Percentiles rank a stretch among this genome's conserved stretches.
Evolutionary conservation across 2,329 filamentous ascomycete genomes (phyloP).

Genomic region (Aspergillus versicolor): DNA sequence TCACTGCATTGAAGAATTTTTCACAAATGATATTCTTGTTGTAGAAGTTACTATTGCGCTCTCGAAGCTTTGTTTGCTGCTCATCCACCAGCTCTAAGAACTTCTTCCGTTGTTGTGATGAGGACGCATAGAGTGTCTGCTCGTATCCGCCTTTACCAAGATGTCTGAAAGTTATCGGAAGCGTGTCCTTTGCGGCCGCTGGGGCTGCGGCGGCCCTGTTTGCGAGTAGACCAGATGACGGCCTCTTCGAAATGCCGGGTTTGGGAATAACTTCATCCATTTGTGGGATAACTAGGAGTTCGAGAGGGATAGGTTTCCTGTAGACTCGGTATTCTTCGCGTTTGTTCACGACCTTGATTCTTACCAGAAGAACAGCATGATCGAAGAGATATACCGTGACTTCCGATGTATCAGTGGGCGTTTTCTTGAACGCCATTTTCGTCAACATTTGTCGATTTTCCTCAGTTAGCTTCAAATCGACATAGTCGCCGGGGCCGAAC

Average conservation of each 20-base stretch:
- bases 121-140: slow-evolving; percentile 81
- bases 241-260: slow-evolving; percentile 75
- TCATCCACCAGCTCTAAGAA: slow-evolving; percentile 95
- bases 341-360: slow-evolving; percentile 89
- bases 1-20: slow-evolving; percentile 84
- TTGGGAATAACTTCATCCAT: slow-evolving; percentile 95
- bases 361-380: slow-evolving; percentile 87
- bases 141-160: slow-evolving; percentile 95
- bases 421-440: slow-evolving; percentile 92
- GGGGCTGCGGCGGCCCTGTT: slow-evolving; percentile 53
- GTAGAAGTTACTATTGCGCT: slow-evolving; percentile 68
- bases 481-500: slow-evolving; percentile 84
- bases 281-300: slow-evolving; percentile 87
- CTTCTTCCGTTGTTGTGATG: slow-evolving; percentile 83
- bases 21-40: slow-evolving; percentile 71
- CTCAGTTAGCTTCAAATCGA: slow-evolving; percentile 91
- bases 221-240: slow-evolving; percentile 79
- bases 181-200: slow-evolving; percentile 61
- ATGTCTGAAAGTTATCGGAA: slow-evolving; percentile 94
- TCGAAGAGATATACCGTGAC: slow-evolving; percentile 96
- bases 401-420: slow-evolving; percentile 80
- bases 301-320: slow-evolving; percentile 88
- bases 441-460: slow-evolving; percentile 90
- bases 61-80: slow-evolving; percentile 82
- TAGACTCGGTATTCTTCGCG: slow-evolving; percentile 94